These are phyloP conservation scores for Suillus brevipes DNA, from an alignment of 768 basidiomycete genomes.

Conservation along the genomic window DNA sequence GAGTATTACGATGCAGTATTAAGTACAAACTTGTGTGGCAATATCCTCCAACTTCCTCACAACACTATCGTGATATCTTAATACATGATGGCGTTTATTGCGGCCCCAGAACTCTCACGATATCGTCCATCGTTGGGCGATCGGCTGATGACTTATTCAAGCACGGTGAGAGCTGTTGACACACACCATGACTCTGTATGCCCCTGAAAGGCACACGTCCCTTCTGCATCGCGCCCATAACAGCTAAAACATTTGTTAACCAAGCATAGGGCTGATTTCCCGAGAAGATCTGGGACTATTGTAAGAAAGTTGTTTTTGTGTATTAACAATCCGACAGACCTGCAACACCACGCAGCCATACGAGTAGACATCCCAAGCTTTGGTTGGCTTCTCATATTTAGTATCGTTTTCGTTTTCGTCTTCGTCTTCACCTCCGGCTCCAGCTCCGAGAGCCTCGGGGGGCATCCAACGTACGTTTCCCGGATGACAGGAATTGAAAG, in stretches of 20 bases:
- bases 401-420: background rate
- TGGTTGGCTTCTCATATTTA: constrained; percentile 15
- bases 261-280: constrained; percentile 22
- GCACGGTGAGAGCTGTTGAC: background rate
- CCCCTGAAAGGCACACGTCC: background rate
- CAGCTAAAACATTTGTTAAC: constrained; percentile 8
- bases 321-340: background rate
- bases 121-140: background rate
- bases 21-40: background rate
- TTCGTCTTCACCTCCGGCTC: background rate
- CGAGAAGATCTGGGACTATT: constrained; percentile 24
- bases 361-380: constrained; percentile 7
- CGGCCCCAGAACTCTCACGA: background rate
- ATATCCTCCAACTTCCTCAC: background rate
- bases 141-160: background rate
- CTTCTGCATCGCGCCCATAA: constrained; percentile 6
- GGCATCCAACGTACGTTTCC: constrained; percentile 17
- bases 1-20: background rate
- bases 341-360: background rate
- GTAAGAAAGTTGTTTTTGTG: background rate
- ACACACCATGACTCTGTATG: background rate
- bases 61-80: background rate
- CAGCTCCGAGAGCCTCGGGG: constrained; percentile 14
- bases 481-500: constrained; percentile 12
- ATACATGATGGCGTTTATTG: background rate